These are phyloP conservation scores for Arthrobotrys sinensis DNA, from an alignment of 2,329 filamentous ascomycete genomes.

Conservation along the genomic window DNA sequence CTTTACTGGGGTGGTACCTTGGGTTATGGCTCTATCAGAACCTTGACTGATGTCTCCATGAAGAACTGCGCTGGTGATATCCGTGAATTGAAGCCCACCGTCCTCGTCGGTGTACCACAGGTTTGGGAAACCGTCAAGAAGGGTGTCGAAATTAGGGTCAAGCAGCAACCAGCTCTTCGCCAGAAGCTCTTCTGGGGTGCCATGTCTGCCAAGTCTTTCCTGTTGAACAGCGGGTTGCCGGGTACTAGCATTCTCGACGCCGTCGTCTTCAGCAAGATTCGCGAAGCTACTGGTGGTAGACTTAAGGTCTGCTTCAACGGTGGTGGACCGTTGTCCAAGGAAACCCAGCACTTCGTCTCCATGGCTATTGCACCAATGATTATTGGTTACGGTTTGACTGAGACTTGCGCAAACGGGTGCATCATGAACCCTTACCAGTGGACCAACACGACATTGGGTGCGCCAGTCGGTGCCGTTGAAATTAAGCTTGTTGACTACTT, in stretches of 20 bases:
- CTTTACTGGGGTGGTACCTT: conserved; percentile 91
- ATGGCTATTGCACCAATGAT: conserved; percentile 96
- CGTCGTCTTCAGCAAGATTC: conserved; percentile 92
- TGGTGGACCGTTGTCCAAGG: conserved; percentile 84
- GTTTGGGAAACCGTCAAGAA: conserved; percentile 99
- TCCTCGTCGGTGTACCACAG: conserved; percentile 94
- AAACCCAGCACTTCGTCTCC: conserved; percentile 91
- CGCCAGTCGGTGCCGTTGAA: conserved; percentile 82
- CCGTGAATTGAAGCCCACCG: conserved; percentile 87
- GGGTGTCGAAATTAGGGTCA: conserved; percentile 86
- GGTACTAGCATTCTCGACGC: conserved; percentile 81
- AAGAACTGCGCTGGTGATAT: conserved; percentile 95
- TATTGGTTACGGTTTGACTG: conserved; percentile 91
- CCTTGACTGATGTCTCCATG: conserved; percentile 86
- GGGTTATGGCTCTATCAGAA: conserved; percentile 92
- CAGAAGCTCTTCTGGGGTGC: conserved; percentile 83
- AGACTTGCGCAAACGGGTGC: conserved; percentile 88
- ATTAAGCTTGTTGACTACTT: conserved; percentile 92
- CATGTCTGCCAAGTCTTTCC: conserved; percentile 74
- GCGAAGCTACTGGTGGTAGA: conserved; percentile 87
- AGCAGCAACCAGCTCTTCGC: conserved; percentile 77
- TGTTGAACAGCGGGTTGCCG: conserved; percentile 75
- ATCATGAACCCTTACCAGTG: conserved; percentile 87
- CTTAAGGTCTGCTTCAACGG: conserved; percentile 95
- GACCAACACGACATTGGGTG: conserved; percentile 82